A percentile compares a stretch with the other conserved stretches of the same genome.
Conservation (phyloP, 441 rosid species). For the Populus trichocarpa region DNA sequence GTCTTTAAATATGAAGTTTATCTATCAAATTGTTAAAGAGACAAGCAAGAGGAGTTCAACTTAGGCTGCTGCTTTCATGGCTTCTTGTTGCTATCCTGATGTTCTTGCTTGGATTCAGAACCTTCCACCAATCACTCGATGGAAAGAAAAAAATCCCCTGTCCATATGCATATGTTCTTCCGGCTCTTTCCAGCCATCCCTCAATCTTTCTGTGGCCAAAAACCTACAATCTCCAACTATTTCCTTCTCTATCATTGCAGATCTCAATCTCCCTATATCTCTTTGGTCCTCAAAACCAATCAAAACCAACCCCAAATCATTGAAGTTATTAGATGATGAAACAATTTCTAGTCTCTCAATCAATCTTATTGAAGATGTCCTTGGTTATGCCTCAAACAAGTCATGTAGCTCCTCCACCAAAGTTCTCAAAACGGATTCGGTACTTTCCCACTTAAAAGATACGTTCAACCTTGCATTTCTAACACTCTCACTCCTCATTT, state of each 20-base stretch:
- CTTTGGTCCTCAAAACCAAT: constrained; percentile 71
- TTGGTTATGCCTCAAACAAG: constrained; percentile 45
- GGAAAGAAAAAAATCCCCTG: constrained; percentile 44
- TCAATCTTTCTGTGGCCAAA: constrained; percentile 43
- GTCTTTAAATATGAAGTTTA: background rate
- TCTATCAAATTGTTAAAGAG: constrained; percentile 1
- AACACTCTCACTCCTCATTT: constrained; percentile 57
- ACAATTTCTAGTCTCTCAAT: constrained; percentile 37
- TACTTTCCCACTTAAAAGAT: constrained; percentile 36
- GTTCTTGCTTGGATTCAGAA: constrained; percentile 59
- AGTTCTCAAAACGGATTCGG: constrained; percentile 34
- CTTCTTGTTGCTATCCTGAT: constrained; percentile 52
- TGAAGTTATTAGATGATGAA: constrained; percentile 33
- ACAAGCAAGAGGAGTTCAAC: background rate
- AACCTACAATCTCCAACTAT: constrained; percentile 32
- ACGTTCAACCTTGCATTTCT: constrained; percentile 61
- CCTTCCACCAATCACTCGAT: constrained; percentile 60
- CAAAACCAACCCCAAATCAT: constrained; percentile 35
- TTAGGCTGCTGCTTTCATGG: constrained; percentile 36
- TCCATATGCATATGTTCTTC: constrained; percentile 65
- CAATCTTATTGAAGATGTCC: constrained; percentile 55
- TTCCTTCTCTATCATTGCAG: constrained; percentile 51
- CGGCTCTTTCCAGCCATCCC: constrained; percentile 46
- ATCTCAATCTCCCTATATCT: constrained; percentile 42
- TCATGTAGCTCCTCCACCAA: constrained; percentile 25